Conservation (phyloP, 495 filamentous ascomycete genomes). For the Penicillium waksmanii region DNA sequence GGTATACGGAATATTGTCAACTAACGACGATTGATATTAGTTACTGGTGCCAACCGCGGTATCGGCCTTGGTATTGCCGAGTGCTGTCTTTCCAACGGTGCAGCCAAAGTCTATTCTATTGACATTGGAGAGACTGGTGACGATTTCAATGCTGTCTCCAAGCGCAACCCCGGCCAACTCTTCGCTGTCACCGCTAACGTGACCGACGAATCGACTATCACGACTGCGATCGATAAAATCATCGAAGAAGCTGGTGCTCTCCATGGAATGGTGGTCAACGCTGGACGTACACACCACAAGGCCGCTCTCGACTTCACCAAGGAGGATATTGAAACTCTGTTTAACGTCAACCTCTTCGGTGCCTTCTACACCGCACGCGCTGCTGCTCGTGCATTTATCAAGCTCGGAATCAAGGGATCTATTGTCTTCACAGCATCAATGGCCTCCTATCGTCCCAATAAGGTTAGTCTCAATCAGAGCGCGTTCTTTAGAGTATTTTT, state of each 20-base stretch:
- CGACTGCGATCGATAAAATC: constrained; percentile 40
- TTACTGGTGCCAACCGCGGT: constrained; percentile 43
- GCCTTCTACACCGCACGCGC: constrained; percentile 39
- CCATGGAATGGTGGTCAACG: constrained; percentile 43
- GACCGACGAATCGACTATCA: constrained; percentile 38
- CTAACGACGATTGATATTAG: constrained; percentile 10
- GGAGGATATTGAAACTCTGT: constrained; percentile 44
- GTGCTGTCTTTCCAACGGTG: constrained; percentile 42
- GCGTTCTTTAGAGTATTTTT: not conserved
- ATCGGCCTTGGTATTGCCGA: constrained; percentile 45
- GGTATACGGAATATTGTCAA: not conserved
- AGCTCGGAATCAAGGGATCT: constrained; percentile 43
- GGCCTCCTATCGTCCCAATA: constrained; percentile 51
- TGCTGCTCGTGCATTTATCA: constrained; percentile 44
- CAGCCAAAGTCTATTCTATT: constrained; percentile 43
- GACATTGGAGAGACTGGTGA: constrained; percentile 45
- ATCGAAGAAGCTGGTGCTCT: constrained; percentile 35
- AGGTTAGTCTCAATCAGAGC: constrained; percentile 18
- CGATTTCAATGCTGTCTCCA: constrained; percentile 36
- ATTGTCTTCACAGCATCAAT: constrained; percentile 51
- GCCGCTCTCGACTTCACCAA: constrained; percentile 45
- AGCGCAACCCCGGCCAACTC: constrained; percentile 32
- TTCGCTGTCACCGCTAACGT: constrained; percentile 41
- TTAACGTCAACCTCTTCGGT: constrained; percentile 48
- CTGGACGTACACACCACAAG: constrained; percentile 50